Conservation (phyloP, 805 yeast species). For the Cyberlindnera euphorbiae region DNA sequence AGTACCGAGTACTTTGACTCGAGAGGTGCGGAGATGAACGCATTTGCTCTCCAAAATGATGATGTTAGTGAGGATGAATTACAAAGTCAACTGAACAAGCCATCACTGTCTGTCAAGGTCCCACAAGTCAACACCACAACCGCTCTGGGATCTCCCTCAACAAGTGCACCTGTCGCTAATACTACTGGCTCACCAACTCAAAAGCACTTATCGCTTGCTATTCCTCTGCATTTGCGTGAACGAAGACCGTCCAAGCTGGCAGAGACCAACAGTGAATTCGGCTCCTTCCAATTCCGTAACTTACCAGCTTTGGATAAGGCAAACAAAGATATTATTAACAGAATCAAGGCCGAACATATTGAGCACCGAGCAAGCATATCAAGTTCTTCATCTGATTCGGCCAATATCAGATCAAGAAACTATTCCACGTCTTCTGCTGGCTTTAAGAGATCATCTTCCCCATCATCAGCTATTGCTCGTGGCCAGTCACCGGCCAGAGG, state of each 20-base stretch:
- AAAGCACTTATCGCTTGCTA: slow-evolving; percentile 40
- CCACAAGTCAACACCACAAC: slow-evolving; percentile 12
- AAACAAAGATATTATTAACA: slow-evolving; percentile 84
- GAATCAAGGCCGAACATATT: slow-evolving; percentile 79
- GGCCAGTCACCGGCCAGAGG: slow-evolving; percentile 30
- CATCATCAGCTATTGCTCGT: slow-evolving; percentile 29
- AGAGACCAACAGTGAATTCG: slow-evolving; percentile 69
- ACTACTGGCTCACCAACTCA: slow-evolving; percentile 32
- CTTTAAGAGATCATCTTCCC: slow-evolving; percentile 44
- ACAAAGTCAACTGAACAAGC: not conserved
- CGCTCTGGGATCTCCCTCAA: slow-evolving; percentile 26
- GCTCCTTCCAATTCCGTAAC: slow-evolving; percentile 87
- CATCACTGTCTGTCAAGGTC: slow-evolving; percentile 2
- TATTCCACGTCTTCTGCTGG: slow-evolving; percentile 31
- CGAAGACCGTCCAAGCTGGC: slow-evolving; percentile 69
- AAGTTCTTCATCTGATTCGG: slow-evolving; percentile 33
- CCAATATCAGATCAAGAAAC: slow-evolving; percentile 25
- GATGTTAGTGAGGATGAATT: slow-evolving; percentile 26
- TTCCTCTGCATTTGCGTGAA: slow-evolving; percentile 58
- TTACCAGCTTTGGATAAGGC: slow-evolving; percentile 88
- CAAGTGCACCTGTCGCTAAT: slow-evolving; percentile 11
- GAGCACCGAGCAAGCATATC: slow-evolving; percentile 35
- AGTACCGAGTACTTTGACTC: slow-evolving; percentile 87
- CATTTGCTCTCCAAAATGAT: slow-evolving; percentile 44
- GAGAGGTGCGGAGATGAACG: slow-evolving; percentile 77